Conservation (phyloP, 441 rosid genomes). For the Iberis amara region DNA sequence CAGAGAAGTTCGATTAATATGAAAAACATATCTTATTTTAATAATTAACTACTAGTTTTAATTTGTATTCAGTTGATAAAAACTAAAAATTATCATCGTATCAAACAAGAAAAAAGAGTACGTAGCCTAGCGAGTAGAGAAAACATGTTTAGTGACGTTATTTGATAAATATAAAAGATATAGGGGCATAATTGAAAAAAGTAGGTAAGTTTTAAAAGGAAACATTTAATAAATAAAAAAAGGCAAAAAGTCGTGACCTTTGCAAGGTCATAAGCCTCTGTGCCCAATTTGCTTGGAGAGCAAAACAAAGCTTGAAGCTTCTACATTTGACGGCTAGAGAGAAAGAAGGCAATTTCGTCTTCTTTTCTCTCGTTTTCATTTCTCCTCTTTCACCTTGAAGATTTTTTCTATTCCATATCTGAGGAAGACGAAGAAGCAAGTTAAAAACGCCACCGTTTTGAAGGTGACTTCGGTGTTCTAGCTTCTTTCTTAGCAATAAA, state of each 20-base stretch:
- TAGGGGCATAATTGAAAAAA: constrained; percentile 19
- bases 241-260: constrained; percentile 26
- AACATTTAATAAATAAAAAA: neutral
- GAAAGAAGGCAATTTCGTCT: constrained; percentile 27
- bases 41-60: neutral
- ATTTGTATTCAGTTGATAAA: neutral
- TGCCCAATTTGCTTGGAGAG: constrained; percentile 31
- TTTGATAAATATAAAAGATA: constrained; percentile 1
- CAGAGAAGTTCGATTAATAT: neutral
- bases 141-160: too few species aligned
- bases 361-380: constrained; percentile 5
- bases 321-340: constrained; percentile 30
- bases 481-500: constrained; percentile 16
- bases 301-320: constrained; percentile 27
- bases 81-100: too few species aligned
- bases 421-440: constrained; percentile 20
- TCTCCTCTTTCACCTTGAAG: constrained; percentile 5
- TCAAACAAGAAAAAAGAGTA: too few species aligned
- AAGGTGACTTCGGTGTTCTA: constrained; percentile 30
- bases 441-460: constrained; percentile 22
- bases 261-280: constrained; percentile 23
- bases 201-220: neutral
- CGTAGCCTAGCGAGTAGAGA: too few species aligned
- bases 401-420: neutral
- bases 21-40: neutral